Percentiles rank a stretch among this genome's conserved stretches.
These are phyloP conservation scores for Thalassiosira pacifica DNA, from an alignment of 352 stramenopile genomes.

Conservation along the genomic window DNA sequence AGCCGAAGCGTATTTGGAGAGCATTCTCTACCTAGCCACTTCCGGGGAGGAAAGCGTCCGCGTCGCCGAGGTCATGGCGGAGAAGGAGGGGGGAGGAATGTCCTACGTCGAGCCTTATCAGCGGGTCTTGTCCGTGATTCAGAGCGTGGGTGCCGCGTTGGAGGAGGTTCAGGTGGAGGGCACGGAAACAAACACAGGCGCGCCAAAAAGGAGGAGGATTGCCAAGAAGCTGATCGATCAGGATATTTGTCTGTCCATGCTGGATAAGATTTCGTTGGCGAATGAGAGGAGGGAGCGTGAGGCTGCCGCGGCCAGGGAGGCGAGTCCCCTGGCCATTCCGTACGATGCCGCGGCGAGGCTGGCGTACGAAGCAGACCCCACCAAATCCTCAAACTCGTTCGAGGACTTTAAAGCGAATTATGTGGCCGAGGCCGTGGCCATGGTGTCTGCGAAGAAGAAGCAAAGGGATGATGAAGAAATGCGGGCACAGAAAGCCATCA, in stretches of 20 bases:
- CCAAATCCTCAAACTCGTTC: conserved; percentile 51
- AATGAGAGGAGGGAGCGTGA: conserved; percentile 50
- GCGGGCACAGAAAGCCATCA: conserved; percentile 5
- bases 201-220: conserved; percentile 61
- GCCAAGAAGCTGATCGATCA: conserved; percentile 77
- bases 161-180: conserved; percentile 51
- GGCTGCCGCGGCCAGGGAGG: not conserved
- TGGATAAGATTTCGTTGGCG: conserved; percentile 78
- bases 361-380: conserved; percentile 46
- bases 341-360: conserved; percentile 44
- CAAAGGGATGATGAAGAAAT: conserved; percentile 40
- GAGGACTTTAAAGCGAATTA: conserved; percentile 61
- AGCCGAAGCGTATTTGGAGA: conserved; percentile 83
- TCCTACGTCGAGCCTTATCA: conserved; percentile 81
- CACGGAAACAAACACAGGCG: conserved; percentile 4
- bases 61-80: conserved; percentile 72
- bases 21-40: conserved; percentile 80
- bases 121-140: conserved; percentile 74
- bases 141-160: conserved; percentile 78
- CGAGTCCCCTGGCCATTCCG: conserved; percentile 29
- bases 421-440: conserved; percentile 35
- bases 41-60: conserved; percentile 72
- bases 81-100: conserved; percentile 62
- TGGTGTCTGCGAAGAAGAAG: conserved; percentile 60
- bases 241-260: conserved; percentile 85